phyloP scores from a whole-genome alignment of 371 early-diverging fungal genomes.

The Rhizopus microsporus region DNA sequence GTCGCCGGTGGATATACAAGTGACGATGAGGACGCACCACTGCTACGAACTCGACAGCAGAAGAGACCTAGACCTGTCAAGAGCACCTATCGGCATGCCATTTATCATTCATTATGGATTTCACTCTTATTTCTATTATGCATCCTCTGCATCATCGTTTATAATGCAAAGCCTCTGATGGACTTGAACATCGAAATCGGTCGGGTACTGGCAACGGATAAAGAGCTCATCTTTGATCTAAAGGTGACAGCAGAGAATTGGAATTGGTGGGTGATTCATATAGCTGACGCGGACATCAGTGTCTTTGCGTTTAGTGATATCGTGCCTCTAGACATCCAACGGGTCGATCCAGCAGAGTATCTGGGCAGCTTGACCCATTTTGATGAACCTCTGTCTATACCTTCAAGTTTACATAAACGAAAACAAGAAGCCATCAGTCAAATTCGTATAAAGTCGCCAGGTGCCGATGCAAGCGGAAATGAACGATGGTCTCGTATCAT shows the following conservation, averaged over 20 bases:
- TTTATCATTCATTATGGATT: background rate
- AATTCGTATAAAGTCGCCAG: constrained; percentile 66
- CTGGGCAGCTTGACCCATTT: constrained; percentile 59
- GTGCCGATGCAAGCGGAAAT: constrained; percentile 55
- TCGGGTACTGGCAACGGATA: constrained; percentile 65
- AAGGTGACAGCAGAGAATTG: constrained; percentile 57
- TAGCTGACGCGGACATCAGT: constrained; percentile 59
- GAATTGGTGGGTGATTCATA: constrained; percentile 59
- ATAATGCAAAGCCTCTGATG: constrained; percentile 43
- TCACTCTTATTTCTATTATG: constrained; percentile 14
- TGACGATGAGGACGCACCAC: constrained; percentile 45
- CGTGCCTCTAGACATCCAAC: constrained; percentile 27
- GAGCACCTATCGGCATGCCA: constrained; percentile 6
- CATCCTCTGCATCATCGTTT: constrained; percentile 18
- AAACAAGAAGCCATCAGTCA: constrained; percentile 49
- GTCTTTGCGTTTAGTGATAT: constrained; percentile 65
- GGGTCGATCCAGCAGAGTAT: constrained; percentile 57
- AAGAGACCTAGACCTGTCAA: constrained; percentile 5
- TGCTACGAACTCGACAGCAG: constrained; percentile 14
- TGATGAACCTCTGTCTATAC: constrained; percentile 59
- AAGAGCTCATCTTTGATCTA: constrained; percentile 69
- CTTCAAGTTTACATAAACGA: constrained; percentile 29
- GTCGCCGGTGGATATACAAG: constrained; percentile 40
- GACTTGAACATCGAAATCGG: constrained; percentile 53
- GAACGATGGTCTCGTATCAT: constrained; percentile 58